Evolutionary conservation across 1,139 yeast genomes (phyloP).

Genomic region (Eremothecium coryli): DNA sequence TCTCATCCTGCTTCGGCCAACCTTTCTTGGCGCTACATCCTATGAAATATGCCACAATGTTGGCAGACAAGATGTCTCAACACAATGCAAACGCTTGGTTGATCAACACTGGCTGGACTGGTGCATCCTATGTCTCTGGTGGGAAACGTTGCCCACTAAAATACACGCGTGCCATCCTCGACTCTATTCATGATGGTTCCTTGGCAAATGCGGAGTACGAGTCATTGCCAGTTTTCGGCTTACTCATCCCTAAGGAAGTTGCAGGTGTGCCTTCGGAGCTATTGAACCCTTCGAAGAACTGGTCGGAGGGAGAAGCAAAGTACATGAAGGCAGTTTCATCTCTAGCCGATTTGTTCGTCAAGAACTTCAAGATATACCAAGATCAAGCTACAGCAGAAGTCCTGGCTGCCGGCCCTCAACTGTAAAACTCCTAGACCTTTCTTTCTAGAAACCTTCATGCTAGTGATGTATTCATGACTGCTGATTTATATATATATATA

Average conservation of each 20-base stretch:
- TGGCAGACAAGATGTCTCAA: conserved; percentile 82
- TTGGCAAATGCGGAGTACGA: conserved; percentile 75
- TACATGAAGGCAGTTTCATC: conserved; percentile 61
- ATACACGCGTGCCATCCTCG: conserved; percentile 94
- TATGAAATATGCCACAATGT: conserved; percentile 94
- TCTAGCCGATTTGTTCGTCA: conserved; percentile 70
- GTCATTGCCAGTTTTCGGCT: conserved; percentile 76
- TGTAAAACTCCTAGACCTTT: conserved; percentile 11
- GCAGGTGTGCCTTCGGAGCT: conserved; percentile 63
- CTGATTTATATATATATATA: no score
- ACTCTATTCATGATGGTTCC: conserved; percentile 89
- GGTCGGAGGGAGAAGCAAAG: conserved; percentile 65
- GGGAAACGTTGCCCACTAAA: conserved; percentile 97
- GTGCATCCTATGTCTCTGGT: conserved; percentile 83
- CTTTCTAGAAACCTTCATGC: no score
- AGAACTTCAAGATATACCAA: conserved; percentile 80
- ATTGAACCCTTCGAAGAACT: conserved; percentile 78
- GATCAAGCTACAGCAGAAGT: conserved; percentile 81
- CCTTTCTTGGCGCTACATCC: conserved; percentile 98
- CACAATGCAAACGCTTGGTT: conserved; percentile 94
- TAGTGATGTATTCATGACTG: no score
- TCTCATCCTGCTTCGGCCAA: conserved; percentile 98
- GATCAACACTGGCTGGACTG: conserved; percentile 98
- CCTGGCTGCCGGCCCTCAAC: conserved; percentile 79
- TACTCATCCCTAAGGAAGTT: conserved; percentile 74